These are phyloP conservation scores for Quercus agrifolia DNA, from an alignment of 306 rosid species.

Conservation along the genomic window DNA sequence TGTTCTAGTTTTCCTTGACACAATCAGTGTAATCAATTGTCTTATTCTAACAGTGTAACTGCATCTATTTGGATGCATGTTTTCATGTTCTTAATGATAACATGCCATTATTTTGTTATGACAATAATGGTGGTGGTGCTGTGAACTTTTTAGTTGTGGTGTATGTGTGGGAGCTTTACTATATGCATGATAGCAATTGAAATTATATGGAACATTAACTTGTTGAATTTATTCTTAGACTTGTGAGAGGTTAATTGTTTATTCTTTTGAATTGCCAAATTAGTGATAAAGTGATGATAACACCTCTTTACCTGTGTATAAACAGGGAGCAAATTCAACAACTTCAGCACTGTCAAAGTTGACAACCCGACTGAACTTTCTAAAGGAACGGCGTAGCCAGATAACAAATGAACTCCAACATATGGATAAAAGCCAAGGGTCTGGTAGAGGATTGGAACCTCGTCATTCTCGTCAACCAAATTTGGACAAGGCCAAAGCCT, in stretches of 20 bases:
- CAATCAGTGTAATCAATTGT: no score
- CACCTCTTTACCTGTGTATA: slow-evolving; percentile 30
- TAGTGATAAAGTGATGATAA: slow-evolving; percentile 14
- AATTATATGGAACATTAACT: background rate
- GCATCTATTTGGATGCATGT: background rate
- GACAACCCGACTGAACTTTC: slow-evolving; percentile 70
- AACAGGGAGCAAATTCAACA: slow-evolving; percentile 57
- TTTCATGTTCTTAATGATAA: no score
- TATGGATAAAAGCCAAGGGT: slow-evolving; percentile 44
- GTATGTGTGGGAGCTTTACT: background rate
- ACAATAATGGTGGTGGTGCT: no score
- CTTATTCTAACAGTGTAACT: background rate
- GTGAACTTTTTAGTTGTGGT: background rate
- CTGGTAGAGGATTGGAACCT: slow-evolving; percentile 38
- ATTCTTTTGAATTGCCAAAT: background rate
- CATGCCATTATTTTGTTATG: no score
- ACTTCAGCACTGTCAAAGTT: slow-evolving; percentile 70
- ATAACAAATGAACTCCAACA: slow-evolving; percentile 54
- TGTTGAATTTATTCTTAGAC: background rate
- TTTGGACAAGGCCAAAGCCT: slow-evolving; percentile 27
- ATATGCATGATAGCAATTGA: background rate
- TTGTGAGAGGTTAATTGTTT: background rate
- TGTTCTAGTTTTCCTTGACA: no score
- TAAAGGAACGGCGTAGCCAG: slow-evolving; percentile 76
- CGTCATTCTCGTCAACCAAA: slow-evolving; percentile 19